phyloP scores from a whole-genome alignment of 2,329 filamentous ascomycete genomes.

The Coniosporium uncinatum region DNA sequence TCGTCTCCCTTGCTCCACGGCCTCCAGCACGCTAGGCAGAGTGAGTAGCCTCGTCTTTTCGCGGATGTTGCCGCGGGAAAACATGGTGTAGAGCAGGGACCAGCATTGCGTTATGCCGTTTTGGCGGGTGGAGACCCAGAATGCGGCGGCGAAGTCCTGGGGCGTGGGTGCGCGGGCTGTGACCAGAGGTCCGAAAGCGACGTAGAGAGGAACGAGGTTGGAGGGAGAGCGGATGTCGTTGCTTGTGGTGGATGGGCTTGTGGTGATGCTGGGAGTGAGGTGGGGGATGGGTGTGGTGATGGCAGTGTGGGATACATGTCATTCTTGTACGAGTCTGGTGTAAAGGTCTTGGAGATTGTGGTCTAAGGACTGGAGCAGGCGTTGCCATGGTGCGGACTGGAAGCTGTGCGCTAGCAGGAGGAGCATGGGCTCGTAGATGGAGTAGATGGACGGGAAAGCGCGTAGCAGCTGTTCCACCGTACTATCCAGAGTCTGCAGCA shows the following conservation, averaged over 20 bases:
- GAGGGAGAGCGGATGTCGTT: constrained; percentile 73
- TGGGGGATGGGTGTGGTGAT: constrained; percentile 50
- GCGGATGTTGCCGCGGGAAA: constrained; percentile 82
- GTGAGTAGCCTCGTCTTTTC: constrained; percentile 76
- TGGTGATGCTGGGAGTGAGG: constrained; percentile 10
- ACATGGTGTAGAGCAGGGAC: constrained; percentile 93
- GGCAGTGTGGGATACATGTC: constrained; percentile 50
- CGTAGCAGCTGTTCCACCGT: constrained; percentile 2
- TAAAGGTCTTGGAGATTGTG: constrained; percentile 26
- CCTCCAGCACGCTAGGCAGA: constrained; percentile 22
- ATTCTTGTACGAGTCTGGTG: constrained; percentile 27
- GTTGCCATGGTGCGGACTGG: constrained; percentile 21
- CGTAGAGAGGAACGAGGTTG: constrained; percentile 63
- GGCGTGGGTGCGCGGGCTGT: constrained; percentile 16
- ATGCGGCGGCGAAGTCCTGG: constrained; percentile 56
- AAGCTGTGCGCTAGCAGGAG: constrained; percentile 47
- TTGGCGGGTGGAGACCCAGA: constrained; percentile 68
- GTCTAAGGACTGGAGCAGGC: constrained; percentile 12
- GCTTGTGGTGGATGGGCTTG: not conserved
- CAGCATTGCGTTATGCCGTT: constrained; percentile 66
- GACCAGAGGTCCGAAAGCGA: constrained; percentile 61
- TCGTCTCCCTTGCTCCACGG: constrained; percentile 22
- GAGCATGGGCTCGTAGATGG: constrained; percentile 51
- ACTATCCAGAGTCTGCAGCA: not conserved
- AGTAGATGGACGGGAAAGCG: constrained; percentile 36